Base-by-base conservation (phyloP, 2,329 filamentous ascomycete species). In the Coniochaeta sp. region DNA sequence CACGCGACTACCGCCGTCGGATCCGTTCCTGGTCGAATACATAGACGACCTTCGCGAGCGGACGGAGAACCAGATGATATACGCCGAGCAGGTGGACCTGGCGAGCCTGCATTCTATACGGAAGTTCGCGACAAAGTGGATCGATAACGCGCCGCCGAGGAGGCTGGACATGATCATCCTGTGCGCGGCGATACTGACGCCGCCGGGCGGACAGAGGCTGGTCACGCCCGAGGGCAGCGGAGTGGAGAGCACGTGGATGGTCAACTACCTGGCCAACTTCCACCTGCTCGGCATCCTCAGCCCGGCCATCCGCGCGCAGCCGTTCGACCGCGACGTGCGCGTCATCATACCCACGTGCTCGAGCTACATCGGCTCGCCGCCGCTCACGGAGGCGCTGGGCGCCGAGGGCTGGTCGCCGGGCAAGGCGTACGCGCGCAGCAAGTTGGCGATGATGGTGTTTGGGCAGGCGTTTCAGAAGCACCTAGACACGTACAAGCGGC, bases 221-320 rank as follows among this genome's bases (percentile, higher is more conserved):
- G 77, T 83, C 64, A 96, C 92, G 0, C 75, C 80, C 6, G 92
- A 97, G 69, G 92, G 91, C 0, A 52, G 47, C 47, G 54, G 54
- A 12, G 77, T 98, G 16, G 93, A 98, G 71, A 83, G 88, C 65
- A 93, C 89, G 62, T 98, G 93, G 93, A 91, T 92, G 76, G 81
- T 98, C 67, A 99, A 99, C 71, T 99, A 92, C 73, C 82, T 99
- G 42, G 89, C 92, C 64, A 98, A 97, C 73, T 98, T 97, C 76
- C 96, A 99, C 70, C 81, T 99, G 3, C 81, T 99, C 52, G 90
- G 90, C 65, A 96, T 99, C 32, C 80, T 99, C 38, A 95, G 89
- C 66, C 95, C 95, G 0, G 93, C 95, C 0, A 81, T 99, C 62
- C 86, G 91, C 65, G 91, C 90, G 1, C 95, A 99, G 74, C 95